Evolutionary conservation across 805 yeast species (phyloP), one percentile per base, ranked within the genome.

Genomic region (Wickerhamiella galacta): DNA sequence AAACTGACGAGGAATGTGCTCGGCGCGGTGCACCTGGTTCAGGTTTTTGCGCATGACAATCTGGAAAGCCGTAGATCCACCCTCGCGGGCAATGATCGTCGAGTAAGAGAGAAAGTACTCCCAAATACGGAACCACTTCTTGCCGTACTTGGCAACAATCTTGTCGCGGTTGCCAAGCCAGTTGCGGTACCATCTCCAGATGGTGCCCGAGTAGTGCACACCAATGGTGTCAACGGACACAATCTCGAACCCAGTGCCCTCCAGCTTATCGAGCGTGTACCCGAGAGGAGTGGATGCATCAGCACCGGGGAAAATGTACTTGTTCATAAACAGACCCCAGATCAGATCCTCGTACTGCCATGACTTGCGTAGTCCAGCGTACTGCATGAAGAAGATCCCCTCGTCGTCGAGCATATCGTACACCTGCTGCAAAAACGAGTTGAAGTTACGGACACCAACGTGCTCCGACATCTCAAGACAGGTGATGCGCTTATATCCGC

Each of bases 321-420:
- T 82, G 72, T 83, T 82, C 94, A 82, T 83, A 60, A 82, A 82
- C 54, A 83, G 64, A 48, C 95, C 95, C 95, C 94, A 82, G 57
- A 72, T 65, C 50, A 82, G 67, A 57, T 82, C 95, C 62, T 82
- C 94, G 58, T 80, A 82, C 62, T 82, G 94, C 95, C 94, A 82
- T 38, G 68, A 64, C 62, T 82, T 83, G 63, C 94, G 73, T 48
- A 82, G 61, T 34, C 95, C 95, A 32, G 94, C 85, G 51, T 76
- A 77, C 62, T 82, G 95, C 54, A 82, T 64, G 54, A 66, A 76
- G 66, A 82, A 81, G 35, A 79, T 55, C 40, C 94, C 95, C 53
- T 82, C 94, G 52, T 82, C 95, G 46, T 82, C 93, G 54, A 82
- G 70, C 71, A 82, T 72, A 51, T 79, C 80, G 52, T 75, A 68